Base-by-base conservation (phyloP, 768 basidiomycete species). In the Tephrocybe rancida region DNA sequence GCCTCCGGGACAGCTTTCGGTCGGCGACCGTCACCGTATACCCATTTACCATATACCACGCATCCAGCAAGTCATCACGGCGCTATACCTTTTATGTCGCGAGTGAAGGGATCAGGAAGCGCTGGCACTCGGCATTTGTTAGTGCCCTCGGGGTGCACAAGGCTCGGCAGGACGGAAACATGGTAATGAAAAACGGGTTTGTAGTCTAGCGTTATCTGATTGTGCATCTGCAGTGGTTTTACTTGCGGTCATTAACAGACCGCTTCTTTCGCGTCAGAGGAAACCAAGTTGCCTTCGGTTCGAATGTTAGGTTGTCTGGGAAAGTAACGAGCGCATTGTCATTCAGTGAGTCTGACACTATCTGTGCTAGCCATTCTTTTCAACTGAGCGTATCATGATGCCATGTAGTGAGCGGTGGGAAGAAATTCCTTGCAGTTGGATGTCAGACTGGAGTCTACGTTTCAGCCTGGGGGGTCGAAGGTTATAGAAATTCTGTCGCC, bases 1-100 rank as follows among this genome's bases (percentile, higher is more conserved):
- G 80, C 13, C 66, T 88, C 11, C 67, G 88, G 29, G 84, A 86
- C 52, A 75, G 70, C 43, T 70, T 85, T 30, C 79, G 80, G 49
- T 80, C 74, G 11, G 74, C 79, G 35, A 73, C 75, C 50, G 74
- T 81, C 22, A 68, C 81, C 11, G 69, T 91, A 62, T 93, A 83
- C 64, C 91, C 92, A 1, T 88, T 94, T 66, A 88, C 84, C 0
- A 70, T 94, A 57, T 88, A 83, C 66, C 90, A 93, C 55, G 84
- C 86, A 0, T 77, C 81, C 1, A 78, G 76, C 47, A 79, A 76
- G 47, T 61, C 71, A 16, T 73, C 69, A 46, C 79, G 90, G 41
- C 72, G 85, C 53, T 94, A 92, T 66, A 93, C 87, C 2, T 71
- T 94, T 9, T 90, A 84, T 58, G 85, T 87, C 0, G 58, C 73